phyloP scores from a whole-genome alignment of 768 basidiomycete species.

The Crucibulum laeve region DNA sequence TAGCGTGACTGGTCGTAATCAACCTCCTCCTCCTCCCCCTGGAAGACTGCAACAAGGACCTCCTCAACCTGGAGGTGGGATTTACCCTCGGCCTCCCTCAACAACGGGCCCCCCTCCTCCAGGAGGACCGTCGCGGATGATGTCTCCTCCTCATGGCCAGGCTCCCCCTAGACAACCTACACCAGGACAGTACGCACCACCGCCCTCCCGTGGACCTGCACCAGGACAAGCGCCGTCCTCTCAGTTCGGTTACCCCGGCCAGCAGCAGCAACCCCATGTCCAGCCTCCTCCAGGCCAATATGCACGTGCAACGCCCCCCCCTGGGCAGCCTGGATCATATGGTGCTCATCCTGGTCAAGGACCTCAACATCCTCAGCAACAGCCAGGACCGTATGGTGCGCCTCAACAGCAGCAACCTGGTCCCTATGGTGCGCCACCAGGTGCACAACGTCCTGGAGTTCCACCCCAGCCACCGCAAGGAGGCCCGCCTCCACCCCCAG shows the following conservation, averaged over 20 bases:
- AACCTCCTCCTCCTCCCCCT: conserved; percentile 30
- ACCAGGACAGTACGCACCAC: conserved; percentile 46
- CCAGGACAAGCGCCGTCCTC: conserved; percentile 41
- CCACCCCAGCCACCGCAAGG: conserved; percentile 16
- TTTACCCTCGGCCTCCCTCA: conserved; percentile 19
- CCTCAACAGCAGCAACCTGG: conserved; percentile 25
- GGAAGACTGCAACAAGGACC: conserved; percentile 26
- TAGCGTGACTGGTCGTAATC: conserved; percentile 27
- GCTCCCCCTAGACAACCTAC: conserved; percentile 35
- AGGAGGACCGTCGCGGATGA: conserved; percentile 35
- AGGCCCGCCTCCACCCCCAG: conserved; percentile 16
- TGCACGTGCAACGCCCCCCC: conserved; percentile 15
- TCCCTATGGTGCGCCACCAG: conserved; percentile 40
- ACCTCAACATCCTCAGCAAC: conserved; percentile 15
- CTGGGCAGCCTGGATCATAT: conserved; percentile 24
- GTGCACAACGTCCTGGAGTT: conserved; percentile 17
- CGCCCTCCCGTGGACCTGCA: conserved; percentile 35
- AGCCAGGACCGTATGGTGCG: conserved; percentile 19
- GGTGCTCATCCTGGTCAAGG: background rate
- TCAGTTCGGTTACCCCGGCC: conserved; percentile 31
- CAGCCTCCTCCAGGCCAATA: conserved; percentile 28
- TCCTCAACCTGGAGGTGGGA: conserved; percentile 19
- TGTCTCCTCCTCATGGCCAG: conserved; percentile 42
- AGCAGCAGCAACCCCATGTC: conserved; percentile 24
- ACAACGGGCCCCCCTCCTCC: conserved; percentile 8